These are phyloP conservation scores for Amyloporia xantha DNA, from an alignment of 768 basidiomycete genomes.

Conservation along the genomic window DNA sequence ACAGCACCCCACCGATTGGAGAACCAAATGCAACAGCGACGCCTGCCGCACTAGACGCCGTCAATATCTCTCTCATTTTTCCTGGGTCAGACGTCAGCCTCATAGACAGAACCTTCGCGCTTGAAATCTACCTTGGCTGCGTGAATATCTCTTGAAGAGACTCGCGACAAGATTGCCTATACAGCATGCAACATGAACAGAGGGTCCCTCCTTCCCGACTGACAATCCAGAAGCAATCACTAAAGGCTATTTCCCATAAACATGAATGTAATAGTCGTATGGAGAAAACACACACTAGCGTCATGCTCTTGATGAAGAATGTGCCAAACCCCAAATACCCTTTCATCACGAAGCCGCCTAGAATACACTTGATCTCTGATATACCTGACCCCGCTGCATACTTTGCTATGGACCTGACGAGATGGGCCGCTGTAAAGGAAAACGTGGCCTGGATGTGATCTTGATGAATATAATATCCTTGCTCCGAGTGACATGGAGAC, in stretches of 20 bases:
- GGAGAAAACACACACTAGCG: constrained; percentile 56
- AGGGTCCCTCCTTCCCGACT: constrained; percentile 97
- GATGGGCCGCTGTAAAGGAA: constrained; percentile 80
- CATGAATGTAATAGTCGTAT: not conserved
- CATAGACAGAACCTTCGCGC: not conserved
- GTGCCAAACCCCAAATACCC: constrained; percentile 89
- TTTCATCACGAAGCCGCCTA: constrained; percentile 96
- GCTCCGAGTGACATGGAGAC: constrained; percentile 22
- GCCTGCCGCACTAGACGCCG: constrained; percentile 94
- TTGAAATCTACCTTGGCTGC: constrained; percentile 78
- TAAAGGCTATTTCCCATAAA: constrained; percentile 57
- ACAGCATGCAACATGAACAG: constrained; percentile 95
- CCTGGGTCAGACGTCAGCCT: constrained; percentile 33
- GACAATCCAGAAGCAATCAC: constrained; percentile 96
- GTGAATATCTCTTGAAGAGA: constrained; percentile 72
- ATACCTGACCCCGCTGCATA: constrained; percentile 98
- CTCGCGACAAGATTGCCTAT: constrained; percentile 88
- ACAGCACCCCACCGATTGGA: constrained; percentile 95
- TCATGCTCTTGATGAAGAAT: constrained; percentile 89
- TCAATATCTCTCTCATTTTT: constrained; percentile 86
- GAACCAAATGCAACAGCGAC: constrained; percentile 98
- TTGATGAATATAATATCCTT: not conserved
- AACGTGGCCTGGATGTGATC: constrained; percentile 53
- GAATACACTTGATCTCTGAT: constrained; percentile 96
- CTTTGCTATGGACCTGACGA: constrained; percentile 83